Conservation (phyloP, 192 early-diverging fungal species). For the Coemansia aciculifera region DNA sequence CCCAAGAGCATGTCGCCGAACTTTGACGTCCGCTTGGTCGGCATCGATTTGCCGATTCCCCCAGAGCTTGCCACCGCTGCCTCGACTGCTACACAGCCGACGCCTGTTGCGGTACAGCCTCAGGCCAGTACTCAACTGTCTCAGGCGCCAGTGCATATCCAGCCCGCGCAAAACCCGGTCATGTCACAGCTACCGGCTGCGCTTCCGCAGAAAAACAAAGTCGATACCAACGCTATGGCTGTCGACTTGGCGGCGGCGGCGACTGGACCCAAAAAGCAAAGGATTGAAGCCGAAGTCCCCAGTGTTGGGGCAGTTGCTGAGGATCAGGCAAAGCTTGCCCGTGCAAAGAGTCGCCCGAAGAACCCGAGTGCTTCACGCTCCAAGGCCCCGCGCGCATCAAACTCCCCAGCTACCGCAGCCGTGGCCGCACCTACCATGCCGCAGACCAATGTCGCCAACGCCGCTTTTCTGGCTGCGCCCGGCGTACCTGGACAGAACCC, state of each 20-base stretch:
- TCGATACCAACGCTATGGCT: conserved; percentile 1
- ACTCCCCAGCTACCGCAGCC: conserved; percentile 39
- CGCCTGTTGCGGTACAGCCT: conserved; percentile 12
- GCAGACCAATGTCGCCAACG: not conserved
- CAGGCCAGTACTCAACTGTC: not conserved
- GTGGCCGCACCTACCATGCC: conserved; percentile 14
- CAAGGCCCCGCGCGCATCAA: conserved; percentile 28
- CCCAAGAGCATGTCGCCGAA: conserved; percentile 42
- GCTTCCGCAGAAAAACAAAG: conserved; percentile 45
- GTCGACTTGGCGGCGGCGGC: not conserved
- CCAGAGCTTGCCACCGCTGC: conserved; percentile 22
- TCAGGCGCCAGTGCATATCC: conserved; percentile 26
- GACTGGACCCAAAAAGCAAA: conserved; percentile 19
- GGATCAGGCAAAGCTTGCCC: conserved; percentile 27
- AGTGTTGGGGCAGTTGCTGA: conserved; percentile 12
- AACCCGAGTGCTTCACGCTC: conserved; percentile 1
- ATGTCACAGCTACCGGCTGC: conserved; percentile 10
- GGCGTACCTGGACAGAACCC: not conserved
- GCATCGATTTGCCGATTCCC: conserved; percentile 41
- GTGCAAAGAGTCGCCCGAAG: conserved; percentile 33
- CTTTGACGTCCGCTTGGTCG: conserved; percentile 44
- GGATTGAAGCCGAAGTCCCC: conserved; percentile 11
- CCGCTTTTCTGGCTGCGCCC: not conserved
- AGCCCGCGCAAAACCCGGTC: conserved; percentile 22
- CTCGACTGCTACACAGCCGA: not conserved